Base-by-base conservation (phyloP, 2,329 filamentous ascomycete genomes). In the Fonsecaea pugnacius region DNA sequence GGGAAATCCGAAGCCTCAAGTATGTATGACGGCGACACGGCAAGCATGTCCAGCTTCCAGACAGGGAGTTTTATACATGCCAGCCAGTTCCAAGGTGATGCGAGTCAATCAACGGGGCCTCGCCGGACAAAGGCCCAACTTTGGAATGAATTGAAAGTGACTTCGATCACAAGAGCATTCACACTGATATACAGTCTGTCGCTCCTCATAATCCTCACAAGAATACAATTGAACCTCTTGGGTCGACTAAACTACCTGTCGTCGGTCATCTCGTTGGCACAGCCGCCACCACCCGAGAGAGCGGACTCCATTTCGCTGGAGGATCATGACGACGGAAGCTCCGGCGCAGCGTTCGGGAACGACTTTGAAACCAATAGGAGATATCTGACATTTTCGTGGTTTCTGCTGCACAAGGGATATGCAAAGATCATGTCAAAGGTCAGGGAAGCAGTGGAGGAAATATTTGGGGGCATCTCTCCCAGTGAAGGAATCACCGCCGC, bases 341-440 rank as follows among this genome's bases (percentile, higher is more conserved):
- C 94, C 60, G 90, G 93, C 71, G 85, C 88, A 3, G 68, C 64
- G 32, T 92, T 96, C 74, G 92, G 92, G 51, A 94, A 91, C 76
- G 95, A 99, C 77, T 97, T 96, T 71, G 93, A 97, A 76, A 96
- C 92, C 36, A 99, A 99, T 78, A 85, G 93, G 71, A 91, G 91
- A 73, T 99, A 98, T 74, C 83, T 99, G 55, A 96, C 93, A 46
- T 96, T 98, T 76, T 96, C 92, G 78, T 99, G 95, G 95, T 99
- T 94, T 93, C 81, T 99, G 53, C 83, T 99, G 54, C 94, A 99
- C 78, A 87, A 87, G 69, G 95, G 95, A 50, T 98, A 92, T 88
- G 87, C 88, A 69, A 87, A 92, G 63, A 80, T 98, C 62, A 89
- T 92, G 84, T 83, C 87, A 62, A 90, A 89, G 68, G 93, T 99